phyloP scores from a whole-genome alignment of 306 rosid genomes.

The Sindora glabra region DNA sequence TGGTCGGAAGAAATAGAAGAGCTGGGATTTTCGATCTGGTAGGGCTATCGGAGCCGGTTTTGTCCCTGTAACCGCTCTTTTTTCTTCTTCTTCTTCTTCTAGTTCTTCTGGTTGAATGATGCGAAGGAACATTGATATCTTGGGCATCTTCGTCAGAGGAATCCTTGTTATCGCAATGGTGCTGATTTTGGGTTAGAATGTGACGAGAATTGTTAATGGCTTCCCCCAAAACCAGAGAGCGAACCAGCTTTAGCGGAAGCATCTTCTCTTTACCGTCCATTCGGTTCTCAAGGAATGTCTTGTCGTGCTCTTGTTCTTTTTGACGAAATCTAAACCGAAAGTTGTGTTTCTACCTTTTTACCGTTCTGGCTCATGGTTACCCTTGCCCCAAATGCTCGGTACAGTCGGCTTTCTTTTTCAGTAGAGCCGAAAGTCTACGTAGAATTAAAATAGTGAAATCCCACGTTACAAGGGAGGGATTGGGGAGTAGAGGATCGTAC shows the following conservation, averaged over 20 bases:
- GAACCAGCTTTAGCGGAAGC: conserved; percentile 68
- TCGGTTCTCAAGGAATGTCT: conserved; percentile 3
- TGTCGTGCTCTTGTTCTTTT: conserved; percentile 12
- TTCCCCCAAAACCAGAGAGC: conserved; percentile 49
- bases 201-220: conserved; percentile 40
- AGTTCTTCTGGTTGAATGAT: neutral
- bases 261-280: conserved; percentile 17
- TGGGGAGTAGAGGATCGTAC: no score
- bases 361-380: neutral
- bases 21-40: conserved; percentile 26
- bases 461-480: no score
- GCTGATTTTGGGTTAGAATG: conserved; percentile 8
- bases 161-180: neutral
- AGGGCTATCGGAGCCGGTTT: neutral
- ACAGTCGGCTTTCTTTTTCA: no score
- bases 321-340: neutral
- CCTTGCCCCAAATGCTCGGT: neutral
- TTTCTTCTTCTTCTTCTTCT: neutral
- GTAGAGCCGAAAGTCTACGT: no score
- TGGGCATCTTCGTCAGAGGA: neutral
- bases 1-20: conserved; percentile 47
- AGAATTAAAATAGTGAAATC: no score
- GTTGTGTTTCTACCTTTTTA: neutral
- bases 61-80: neutral
- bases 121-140: neutral